Percentiles rank a stretch among this genome's conserved stretches.
phyloP scores from a whole-genome alignment of 1,139 yeast species.

The Yamadazyma blattariae region DNA sequence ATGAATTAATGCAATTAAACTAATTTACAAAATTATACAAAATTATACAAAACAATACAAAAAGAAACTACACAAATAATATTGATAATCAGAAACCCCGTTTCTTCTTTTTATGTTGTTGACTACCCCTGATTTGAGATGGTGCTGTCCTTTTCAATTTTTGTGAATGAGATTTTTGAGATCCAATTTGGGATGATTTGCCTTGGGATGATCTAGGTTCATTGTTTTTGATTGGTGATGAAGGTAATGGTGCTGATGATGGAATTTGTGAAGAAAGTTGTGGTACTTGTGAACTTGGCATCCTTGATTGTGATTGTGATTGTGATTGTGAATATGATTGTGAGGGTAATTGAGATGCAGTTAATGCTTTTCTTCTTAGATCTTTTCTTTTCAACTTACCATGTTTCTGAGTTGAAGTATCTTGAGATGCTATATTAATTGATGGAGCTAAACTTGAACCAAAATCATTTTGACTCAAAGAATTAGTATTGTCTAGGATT shows the following conservation, averaged over 20 bases:
- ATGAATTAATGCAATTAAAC: conserved; percentile 7
- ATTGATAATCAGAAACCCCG: conserved; percentile 21
- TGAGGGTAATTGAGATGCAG: conserved; percentile 1
- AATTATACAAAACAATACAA: no score
- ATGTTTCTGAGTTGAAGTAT: conserved; percentile 10
- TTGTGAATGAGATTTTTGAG: conserved; percentile 3
- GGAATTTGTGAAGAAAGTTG: conserved; percentile 6
- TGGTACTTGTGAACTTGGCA: not conserved
- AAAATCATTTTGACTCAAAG: not conserved
- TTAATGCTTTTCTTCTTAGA: conserved; percentile 8
- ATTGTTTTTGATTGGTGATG: no score
- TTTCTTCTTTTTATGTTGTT: conserved; percentile 13
- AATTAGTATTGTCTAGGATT: conserved; percentile 3
- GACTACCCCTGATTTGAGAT: conserved; percentile 1
- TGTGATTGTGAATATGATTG: conserved; percentile 1
- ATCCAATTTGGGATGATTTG: conserved; percentile 2
- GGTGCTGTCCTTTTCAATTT: not conserved
- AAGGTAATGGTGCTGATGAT: conserved; percentile 5
- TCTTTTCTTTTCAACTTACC: conserved; percentile 3
- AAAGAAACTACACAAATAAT: not conserved
- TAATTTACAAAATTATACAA: conserved; percentile 1
- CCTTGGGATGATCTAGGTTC: conserved; percentile 7
- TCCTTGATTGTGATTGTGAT: conserved; percentile 3
- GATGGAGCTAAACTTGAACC: conserved; percentile 17
- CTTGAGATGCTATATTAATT: conserved; percentile 21